Conservation (phyloP, 345 rosid genomes). For the Rhodomyrtus tomentosa region DNA sequence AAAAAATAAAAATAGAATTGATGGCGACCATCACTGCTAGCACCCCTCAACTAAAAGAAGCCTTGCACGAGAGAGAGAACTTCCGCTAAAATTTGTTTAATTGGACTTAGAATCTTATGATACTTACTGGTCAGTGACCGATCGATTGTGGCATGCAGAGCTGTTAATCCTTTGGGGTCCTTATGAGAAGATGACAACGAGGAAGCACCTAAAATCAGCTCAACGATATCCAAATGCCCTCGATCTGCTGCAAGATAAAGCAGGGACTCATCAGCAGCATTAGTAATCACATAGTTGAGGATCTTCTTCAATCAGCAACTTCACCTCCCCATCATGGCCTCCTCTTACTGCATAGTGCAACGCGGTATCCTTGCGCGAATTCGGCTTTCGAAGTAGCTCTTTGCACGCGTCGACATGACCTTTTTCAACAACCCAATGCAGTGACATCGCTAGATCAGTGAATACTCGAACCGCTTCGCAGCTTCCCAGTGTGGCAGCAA, state of each 20-base stretch:
- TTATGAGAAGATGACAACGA: neutral
- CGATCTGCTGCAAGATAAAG: neutral
- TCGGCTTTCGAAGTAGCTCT: neutral
- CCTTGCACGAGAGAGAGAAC: neutral
- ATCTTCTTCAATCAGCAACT: neutral
- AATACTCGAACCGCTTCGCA: neutral
- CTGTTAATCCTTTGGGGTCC: neutral
- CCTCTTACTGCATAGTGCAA: neutral
- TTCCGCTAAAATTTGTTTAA: neutral
- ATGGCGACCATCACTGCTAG: neutral
- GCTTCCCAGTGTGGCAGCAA: neutral
- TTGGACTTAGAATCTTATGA: neutral
- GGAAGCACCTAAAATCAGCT: neutral
- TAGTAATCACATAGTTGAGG: neutral
- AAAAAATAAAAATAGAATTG: no score
- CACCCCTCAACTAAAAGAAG: neutral
- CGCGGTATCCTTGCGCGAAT: neutral
- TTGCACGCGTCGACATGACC: neutral
- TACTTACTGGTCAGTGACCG: fast-evolving
- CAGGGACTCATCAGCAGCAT: neutral
- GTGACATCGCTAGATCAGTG: neutral
- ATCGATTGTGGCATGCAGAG: fast-evolving
- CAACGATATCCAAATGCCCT: neutral
- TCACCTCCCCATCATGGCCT: neutral
- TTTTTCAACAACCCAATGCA: neutral